Percentiles rank a stretch among this genome's conserved stretches.
These are phyloP conservation scores for Cercophora scortea DNA, from an alignment of 495 filamentous ascomycete species.

Conservation along the genomic window DNA sequence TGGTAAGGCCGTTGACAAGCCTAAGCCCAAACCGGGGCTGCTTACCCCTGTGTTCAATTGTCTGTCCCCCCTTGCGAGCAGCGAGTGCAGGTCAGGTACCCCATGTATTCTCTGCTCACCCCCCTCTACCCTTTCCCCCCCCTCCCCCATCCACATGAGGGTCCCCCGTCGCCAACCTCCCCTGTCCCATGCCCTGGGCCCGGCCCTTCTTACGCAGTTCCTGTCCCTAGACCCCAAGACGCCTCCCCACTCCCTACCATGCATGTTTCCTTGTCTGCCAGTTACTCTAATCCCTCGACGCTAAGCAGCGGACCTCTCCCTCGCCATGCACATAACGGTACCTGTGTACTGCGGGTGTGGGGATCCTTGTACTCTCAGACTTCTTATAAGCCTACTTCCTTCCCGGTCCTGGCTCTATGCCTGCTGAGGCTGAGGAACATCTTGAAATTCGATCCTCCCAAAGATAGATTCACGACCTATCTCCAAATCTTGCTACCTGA, in stretches of 20 bases:
- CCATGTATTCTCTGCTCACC: conserved; percentile 3
- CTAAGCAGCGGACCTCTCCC: conserved; percentile 5
- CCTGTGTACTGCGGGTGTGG: no score
- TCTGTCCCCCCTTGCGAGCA: neutral
- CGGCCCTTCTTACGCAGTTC: conserved; percentile 11
- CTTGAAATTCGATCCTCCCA: conserved; percentile 16
- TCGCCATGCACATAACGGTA: conserved; percentile 8
- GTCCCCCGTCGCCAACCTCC: neutral
- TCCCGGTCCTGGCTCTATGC: conserved; percentile 18
- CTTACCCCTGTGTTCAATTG: neutral
- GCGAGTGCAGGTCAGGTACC: conserved; percentile 1
- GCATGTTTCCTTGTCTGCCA: conserved; percentile 14
- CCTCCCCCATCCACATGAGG: no score
- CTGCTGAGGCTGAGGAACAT: conserved; percentile 25
- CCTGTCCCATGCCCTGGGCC: conserved; percentile 9
- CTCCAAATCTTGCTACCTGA: conserved; percentile 22
- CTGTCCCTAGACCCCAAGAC: neutral
- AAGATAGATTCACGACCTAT: conserved; percentile 22
- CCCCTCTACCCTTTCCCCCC: conserved; percentile 1
- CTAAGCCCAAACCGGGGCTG: conserved; percentile 5
- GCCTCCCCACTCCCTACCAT: conserved; percentile 9
- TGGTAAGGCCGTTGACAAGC: conserved; percentile 18
- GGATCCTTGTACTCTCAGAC: neutral
- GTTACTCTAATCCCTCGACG: conserved; percentile 9
- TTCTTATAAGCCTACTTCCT: conserved; percentile 22